Evolutionary conservation across 345 rosid species (phyloP), one percentile per base, ranked within the genome.

Genomic region (Odontarrhena argentea): DNA sequence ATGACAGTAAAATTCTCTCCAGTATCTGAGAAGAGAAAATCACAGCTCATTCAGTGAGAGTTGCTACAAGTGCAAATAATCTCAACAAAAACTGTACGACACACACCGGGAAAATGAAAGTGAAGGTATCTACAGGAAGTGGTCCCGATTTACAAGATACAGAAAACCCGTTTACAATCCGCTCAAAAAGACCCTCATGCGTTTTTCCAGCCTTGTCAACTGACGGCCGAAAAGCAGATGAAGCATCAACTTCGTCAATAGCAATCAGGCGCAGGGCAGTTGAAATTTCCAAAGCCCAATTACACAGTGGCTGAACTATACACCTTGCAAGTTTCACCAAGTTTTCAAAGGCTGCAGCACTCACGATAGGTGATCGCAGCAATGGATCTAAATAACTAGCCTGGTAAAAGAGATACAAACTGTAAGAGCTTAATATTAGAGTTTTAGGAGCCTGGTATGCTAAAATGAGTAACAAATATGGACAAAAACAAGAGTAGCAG

Each of bases 51-150:
- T 15, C 28, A 49, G 6, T 59, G 60, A 46, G 49, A 53, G 38
- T 46, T 43, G 69, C 12, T 26, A 79, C 55, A 71, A 55, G 46
- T 14, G 4, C 18, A 44, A 50, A 64, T n/a, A 5, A 46, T 35
- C 22, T 25, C 56, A 41, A 11, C 18, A 45, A 24, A 53, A 22
- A 58, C 22, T 25, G 60, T 34, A 68, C 51, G 40, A 40, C 53
- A 76, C 91, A 76, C 62, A 94, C 99, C 57, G 96, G 99, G 69
- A 94, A 91, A 71, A 94, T 82, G 77, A 94, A 91, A 43, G 82
- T 83, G 74, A 94, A 94, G 55, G 99, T 85, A 78, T 94, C 97
- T 13, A 94, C 96, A 58, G 99, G 99, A 69, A 94, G 96, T 55
- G 97, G 87, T 48, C 97, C 88, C 50, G 82, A 79, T 91, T 87